These are phyloP conservation scores for Aquilaria yunnanensis DNA, from an alignment of 345 rosid species.

Conservation along the genomic window DNA sequence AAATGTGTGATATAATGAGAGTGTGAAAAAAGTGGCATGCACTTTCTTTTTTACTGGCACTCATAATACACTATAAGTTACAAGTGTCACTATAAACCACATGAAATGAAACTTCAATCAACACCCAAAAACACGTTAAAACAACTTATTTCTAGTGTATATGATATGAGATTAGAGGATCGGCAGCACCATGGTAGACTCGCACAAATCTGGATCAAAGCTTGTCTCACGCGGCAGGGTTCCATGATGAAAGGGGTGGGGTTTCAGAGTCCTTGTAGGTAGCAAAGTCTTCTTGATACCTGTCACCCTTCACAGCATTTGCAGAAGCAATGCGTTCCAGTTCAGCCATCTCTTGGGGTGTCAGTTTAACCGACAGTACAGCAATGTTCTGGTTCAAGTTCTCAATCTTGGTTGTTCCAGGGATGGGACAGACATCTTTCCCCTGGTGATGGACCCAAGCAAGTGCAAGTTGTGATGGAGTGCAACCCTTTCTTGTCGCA, in stretches of 20 bases:
- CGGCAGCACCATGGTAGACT: too few relatives aligned
- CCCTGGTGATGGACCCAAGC: slow-evolving; percentile 52
- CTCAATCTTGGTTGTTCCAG: slow-evolving; percentile 52
- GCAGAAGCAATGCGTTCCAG: slow-evolving; percentile 37
- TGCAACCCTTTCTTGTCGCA: slow-evolving; percentile 44
- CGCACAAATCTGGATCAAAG: too few relatives aligned
- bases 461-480: slow-evolving; percentile 58
- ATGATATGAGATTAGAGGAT: too few relatives aligned
- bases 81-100: too few relatives aligned
- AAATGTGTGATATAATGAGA: too few relatives aligned
- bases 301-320: slow-evolving; percentile 32
- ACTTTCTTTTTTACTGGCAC: too few relatives aligned
- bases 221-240: slow-evolving; percentile 4
- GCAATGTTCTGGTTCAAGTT: slow-evolving; percentile 52
- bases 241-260: slow-evolving; percentile 59
- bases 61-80: too few relatives aligned
- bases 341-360: slow-evolving; percentile 48
- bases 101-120: too few relatives aligned
- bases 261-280: slow-evolving; percentile 38
- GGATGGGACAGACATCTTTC: slow-evolving; percentile 34
- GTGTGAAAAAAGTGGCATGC: too few relatives aligned
- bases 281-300: slow-evolving; percentile 1
- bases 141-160: too few relatives aligned
- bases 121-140: too few relatives aligned
- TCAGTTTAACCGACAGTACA: slow-evolving; percentile 47